phyloP scores from a whole-genome alignment of 2,329 filamentous ascomycete genomes.

The Penicillium capsulatum region DNA sequence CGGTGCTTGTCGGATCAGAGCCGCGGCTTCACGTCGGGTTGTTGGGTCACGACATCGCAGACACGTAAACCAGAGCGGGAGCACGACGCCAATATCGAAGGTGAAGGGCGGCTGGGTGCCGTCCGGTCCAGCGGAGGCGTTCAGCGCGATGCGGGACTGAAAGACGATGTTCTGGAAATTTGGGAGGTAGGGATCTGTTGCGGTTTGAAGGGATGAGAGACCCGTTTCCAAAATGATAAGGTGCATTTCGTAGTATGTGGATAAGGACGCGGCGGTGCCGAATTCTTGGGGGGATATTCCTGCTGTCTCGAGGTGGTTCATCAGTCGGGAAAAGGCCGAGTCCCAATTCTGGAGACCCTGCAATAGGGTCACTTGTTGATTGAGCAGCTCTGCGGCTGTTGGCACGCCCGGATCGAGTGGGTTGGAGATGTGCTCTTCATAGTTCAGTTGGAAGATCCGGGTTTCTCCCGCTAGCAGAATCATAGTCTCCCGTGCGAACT shows the following conservation, averaged over 20 bases:
- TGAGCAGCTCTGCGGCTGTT: conserved; percentile 14
- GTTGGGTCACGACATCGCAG: conserved; percentile 24
- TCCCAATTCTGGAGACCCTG: conserved; percentile 22
- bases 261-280: conserved; percentile 20
- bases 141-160: conserved; percentile 21
- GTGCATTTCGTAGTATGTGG: conserved; percentile 24
- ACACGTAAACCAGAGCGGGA: conserved; percentile 20
- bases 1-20: conserved; percentile 18
- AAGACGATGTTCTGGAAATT: conserved; percentile 29
- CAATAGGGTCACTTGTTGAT: conserved; percentile 14
- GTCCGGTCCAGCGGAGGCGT: conserved; percentile 5
- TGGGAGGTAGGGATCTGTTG: conserved; percentile 20
- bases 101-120: conserved; percentile 19
- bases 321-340: conserved; percentile 19
- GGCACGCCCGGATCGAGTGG: conserved; percentile 8
- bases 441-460: conserved; percentile 21
- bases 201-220: conserved; percentile 16
- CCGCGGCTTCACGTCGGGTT: conserved; percentile 21
- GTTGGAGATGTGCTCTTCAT: conserved; percentile 15
- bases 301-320: conserved; percentile 4
- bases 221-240: conserved; percentile 22
- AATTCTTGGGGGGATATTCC: conserved; percentile 13
- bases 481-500: conserved; percentile 26
- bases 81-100: conserved; percentile 22
- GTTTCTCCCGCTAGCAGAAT: conserved; percentile 22